Conservation (phyloP, 768 basidiomycete species). For the Podaxis sp. region DNA sequence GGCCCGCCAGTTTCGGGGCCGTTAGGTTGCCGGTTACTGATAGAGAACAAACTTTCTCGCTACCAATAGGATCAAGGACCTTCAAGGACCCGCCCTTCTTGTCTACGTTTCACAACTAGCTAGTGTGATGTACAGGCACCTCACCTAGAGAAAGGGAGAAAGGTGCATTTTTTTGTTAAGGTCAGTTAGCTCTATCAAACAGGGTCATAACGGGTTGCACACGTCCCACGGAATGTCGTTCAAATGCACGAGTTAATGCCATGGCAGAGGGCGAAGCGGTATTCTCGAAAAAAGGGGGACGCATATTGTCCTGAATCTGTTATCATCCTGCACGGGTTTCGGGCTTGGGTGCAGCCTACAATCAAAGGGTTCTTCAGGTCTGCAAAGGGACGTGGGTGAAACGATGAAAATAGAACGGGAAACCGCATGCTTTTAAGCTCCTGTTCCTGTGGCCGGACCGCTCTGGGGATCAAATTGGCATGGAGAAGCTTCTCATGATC, state of each 20-base stretch:
- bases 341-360: not conserved
- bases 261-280: not conserved
- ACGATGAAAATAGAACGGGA: not conserved
- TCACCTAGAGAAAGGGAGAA: slow-evolving; percentile 5
- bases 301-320: not conserved
- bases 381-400: not conserved
- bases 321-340: not conserved
- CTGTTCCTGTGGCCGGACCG: slow-evolving; percentile 6
- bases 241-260: not conserved
- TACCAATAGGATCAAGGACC: not conserved
- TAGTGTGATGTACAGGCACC: not conserved
- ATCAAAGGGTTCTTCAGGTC: too few species aligned
- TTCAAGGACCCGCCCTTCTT: not conserved
- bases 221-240: not conserved
- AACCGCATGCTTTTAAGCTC: not conserved
- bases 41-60: not conserved
- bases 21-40: not conserved
- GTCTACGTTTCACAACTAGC: not conserved
- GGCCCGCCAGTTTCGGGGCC: not conserved
- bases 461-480: not conserved
- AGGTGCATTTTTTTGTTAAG: not conserved
- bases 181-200: not conserved
- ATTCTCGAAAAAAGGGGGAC: not conserved
- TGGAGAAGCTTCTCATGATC: slow-evolving; percentile 8
- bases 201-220: not conserved